Percentiles rank a stretch among this genome's conserved stretches.
Evolutionary conservation across 768 basidiomycete genomes (phyloP).

Genomic region (Cystobasidium tubakii): DNA sequence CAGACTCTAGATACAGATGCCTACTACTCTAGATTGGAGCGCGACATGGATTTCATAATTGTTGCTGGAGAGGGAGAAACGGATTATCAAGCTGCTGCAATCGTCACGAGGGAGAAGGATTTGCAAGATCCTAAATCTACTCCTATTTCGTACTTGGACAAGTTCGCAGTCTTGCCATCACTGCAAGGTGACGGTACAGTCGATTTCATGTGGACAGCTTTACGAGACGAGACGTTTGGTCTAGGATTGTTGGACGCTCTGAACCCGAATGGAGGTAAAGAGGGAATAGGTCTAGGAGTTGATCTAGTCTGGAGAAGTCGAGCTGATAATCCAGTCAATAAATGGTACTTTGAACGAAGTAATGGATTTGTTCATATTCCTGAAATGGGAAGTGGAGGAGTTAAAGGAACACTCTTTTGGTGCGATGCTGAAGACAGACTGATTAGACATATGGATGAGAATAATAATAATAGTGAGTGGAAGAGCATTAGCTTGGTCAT

Average conservation of each 20-base stretch:
- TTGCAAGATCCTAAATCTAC: conserved; percentile 6
- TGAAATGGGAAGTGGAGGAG: conserved; percentile 49
- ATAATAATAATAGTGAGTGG: conserved; percentile 13
- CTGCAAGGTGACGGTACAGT: conserved; percentile 98
- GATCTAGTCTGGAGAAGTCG: conserved; percentile 95
- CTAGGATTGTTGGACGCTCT: conserved; percentile 86
- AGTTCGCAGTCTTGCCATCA: conserved; percentile 89
- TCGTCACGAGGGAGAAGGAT: conserved; percentile 65
- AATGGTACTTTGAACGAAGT: conserved; percentile 97
- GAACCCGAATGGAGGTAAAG: conserved; percentile 82
- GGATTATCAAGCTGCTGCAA: conserved; percentile 88
- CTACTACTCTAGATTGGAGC: conserved; percentile 74
- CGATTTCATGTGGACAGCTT: conserved; percentile 96
- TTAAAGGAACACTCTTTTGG: conserved; percentile 72
- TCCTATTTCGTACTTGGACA: conserved; percentile 87
- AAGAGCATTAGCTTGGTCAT: conserved; percentile 26
- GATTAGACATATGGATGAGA: conserved; percentile 19
- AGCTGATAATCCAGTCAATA: conserved; percentile 90
- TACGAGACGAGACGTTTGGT: conserved; percentile 97
- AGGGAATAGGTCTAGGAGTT: conserved; percentile 78
- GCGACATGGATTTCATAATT: conserved; percentile 79
- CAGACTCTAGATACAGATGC: conserved; percentile 63
- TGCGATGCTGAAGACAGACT: conserved; percentile 63
- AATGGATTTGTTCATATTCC: conserved; percentile 75
- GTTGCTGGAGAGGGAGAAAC: conserved; percentile 54